Evolutionary conservation across 257 asterid species (phyloP).

Genomic region (Agastache rugosa): DNA sequence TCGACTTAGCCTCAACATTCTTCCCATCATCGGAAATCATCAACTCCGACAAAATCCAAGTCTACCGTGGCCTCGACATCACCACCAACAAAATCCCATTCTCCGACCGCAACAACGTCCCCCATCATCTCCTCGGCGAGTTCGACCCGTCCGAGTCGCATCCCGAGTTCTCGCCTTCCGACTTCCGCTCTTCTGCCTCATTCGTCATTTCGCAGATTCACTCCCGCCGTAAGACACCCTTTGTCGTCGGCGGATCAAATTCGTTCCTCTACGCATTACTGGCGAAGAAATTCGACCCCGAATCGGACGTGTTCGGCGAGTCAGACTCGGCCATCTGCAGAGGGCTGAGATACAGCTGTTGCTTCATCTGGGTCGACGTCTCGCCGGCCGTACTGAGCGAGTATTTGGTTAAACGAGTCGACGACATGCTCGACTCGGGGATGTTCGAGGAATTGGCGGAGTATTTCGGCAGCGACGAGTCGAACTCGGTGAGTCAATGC

Average conservation of each 20-base stretch:
- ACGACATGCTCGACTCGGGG: conserved; percentile 79
- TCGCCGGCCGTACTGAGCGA: conserved; percentile 52
- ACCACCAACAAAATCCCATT: conserved; percentile 77
- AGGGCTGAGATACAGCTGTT: conserved; percentile 63
- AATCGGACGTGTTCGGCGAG: conserved; percentile 52
- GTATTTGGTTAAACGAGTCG: conserved; percentile 63
- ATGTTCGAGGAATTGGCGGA: conserved; percentile 68
- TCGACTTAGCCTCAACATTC: conserved; percentile 66
- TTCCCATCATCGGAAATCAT: conserved; percentile 68
- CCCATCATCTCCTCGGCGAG: conserved; percentile 76
- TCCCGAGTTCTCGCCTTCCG: conserved; percentile 63
- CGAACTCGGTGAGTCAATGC: conserved; percentile 43
- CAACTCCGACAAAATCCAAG: conserved; percentile 88
- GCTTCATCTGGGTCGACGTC: conserved; percentile 81
- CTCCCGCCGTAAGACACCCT: conserved; percentile 48
- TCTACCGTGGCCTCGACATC: conserved; percentile 58
- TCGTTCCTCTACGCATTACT: conserved; percentile 68
- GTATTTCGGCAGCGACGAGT: conserved; percentile 43
- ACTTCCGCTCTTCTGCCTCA: conserved; percentile 48
- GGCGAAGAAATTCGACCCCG: conserved; percentile 51
- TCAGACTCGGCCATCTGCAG: conserved; percentile 41
- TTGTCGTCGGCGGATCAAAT: conserved; percentile 87
- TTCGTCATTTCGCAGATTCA: conserved; percentile 52
- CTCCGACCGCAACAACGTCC: conserved; percentile 51
- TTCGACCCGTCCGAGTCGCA: conserved; percentile 58